A percentile compares a stretch with the other conserved stretches of the same genome.
phyloP scores from a whole-genome alignment of 2,329 filamentous ascomycete genomes.

The Ophiostoma pallidulum region DNA sequence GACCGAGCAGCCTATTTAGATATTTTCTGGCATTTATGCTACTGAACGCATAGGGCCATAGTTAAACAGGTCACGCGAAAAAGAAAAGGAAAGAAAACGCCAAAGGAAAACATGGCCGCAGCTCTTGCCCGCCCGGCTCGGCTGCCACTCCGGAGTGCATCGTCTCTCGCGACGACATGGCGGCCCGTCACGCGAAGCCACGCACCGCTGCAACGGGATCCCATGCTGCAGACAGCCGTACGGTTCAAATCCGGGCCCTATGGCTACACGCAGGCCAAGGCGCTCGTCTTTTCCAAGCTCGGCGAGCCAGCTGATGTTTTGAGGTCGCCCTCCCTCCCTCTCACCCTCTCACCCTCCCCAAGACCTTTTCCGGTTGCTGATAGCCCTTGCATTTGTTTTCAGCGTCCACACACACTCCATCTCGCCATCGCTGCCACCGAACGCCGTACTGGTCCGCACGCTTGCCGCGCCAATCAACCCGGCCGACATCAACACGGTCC shows the following conservation, averaged over 20 bases:
- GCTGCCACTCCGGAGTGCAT: conserved; percentile 4
- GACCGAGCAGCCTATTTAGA: no score
- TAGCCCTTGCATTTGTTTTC: background rate
- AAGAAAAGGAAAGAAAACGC: background rate
- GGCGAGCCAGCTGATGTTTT: conserved; percentile 67
- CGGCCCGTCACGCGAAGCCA: background rate
- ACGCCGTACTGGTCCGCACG: conserved; percentile 66
- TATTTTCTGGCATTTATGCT: no score
- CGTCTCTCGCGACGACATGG: conserved; percentile 1
- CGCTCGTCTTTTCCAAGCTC: conserved; percentile 64
- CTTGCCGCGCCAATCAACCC: conserved; percentile 92
- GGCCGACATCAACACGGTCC: conserved; percentile 95
- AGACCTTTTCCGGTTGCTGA: no score
- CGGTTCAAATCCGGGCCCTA: conserved; percentile 54
- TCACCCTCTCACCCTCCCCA: no score
- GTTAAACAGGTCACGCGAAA: background rate
- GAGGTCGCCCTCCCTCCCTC: conserved; percentile 31
- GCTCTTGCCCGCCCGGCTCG: conserved; percentile 8
- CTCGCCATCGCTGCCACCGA: conserved; percentile 58
- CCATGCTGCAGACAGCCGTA: conserved; percentile 4
- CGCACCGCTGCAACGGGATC: background rate
- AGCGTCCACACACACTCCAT: conserved; percentile 69
- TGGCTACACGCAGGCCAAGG: conserved; percentile 77
- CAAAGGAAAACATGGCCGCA: conserved; percentile 7
- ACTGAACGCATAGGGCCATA: background rate